phyloP scores from a whole-genome alignment of 805 yeast species.

The Ogataea siamensis region DNA sequence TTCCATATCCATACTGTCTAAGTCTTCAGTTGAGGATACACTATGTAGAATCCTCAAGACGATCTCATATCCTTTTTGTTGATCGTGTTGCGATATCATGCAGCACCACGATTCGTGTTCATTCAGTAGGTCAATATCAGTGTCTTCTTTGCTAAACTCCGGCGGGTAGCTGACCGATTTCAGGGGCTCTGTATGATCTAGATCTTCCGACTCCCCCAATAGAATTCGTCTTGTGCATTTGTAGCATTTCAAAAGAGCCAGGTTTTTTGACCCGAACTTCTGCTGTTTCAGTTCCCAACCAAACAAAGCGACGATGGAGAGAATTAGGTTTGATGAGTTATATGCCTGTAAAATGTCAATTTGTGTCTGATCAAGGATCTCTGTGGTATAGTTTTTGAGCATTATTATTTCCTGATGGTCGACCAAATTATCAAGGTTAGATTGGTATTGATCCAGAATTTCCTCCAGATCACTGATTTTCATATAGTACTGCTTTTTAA shows the following conservation, averaged over 20 bases:
- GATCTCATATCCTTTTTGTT: conserved; percentile 17
- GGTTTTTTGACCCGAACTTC: conserved; percentile 24
- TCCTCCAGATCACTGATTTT: conserved; percentile 28
- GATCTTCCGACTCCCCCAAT: conserved; percentile 18
- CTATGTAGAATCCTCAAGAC: conserved; percentile 15
- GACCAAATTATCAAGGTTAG: conserved; percentile 16
- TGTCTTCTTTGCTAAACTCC: conserved; percentile 15
- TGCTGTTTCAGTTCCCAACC: conserved; percentile 39
- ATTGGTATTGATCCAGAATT: conserved; percentile 20
- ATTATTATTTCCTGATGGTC: conserved; percentile 15
- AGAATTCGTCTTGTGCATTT: conserved; percentile 38
- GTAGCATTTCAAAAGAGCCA: conserved; percentile 32
- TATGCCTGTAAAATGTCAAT: conserved; percentile 16
- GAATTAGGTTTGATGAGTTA: conserved; percentile 11
- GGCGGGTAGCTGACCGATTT: conserved; percentile 32
- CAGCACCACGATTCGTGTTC: conserved; percentile 42
- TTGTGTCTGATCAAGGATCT: conserved; percentile 25
- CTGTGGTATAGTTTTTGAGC: conserved; percentile 17
- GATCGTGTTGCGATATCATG: conserved; percentile 18
- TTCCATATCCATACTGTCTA: conserved; percentile 8
- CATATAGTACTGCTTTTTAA: conserved; percentile 27
- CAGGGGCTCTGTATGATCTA: conserved; percentile 14
- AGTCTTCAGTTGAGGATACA: neutral
- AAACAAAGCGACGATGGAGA: conserved; percentile 27
- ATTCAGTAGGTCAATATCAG: conserved; percentile 29